A percentile compares a stretch with the other conserved stretches of the same genome.
Evolutionary conservation across 2,329 filamentous ascomycete genomes (phyloP).

Genomic region (Talaromyces albobiverticillius): DNA sequence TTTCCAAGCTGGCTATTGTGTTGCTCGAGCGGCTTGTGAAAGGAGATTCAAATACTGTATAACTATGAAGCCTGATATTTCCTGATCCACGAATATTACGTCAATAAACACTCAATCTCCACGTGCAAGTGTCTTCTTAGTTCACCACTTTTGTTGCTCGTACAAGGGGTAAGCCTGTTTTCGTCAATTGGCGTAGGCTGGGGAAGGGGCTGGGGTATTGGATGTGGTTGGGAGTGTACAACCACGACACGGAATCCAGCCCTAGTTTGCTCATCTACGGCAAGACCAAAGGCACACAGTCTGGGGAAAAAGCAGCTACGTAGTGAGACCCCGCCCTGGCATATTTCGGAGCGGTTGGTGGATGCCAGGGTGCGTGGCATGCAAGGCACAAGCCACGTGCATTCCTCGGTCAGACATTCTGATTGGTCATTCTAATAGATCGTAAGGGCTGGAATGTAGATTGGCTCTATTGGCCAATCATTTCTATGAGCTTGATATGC

Average conservation of each 20-base stretch:
- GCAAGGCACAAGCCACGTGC: background rate
- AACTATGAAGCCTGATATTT: no score
- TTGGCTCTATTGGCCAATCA: background rate
- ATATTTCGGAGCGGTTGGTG: background rate
- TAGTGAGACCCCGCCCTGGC: background rate
- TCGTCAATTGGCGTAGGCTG: background rate
- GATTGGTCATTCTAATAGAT: background rate
- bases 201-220: background rate
- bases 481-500: background rate
- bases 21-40: no score
- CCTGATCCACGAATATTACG: no score
- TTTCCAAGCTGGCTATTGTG: no score
- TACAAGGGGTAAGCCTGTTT: background rate
- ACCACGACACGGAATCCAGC: background rate
- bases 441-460: background rate
- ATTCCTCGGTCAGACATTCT: background rate
- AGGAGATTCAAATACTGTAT: no score
- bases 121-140: no score
- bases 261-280: background rate
- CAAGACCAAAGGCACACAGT: background rate
- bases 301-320: background rate
- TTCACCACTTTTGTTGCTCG: background rate
- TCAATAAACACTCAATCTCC: no score
- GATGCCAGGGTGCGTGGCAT: background rate
- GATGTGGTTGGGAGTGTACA: background rate